Percentiles rank a stretch among this genome's conserved stretches.
phyloP scores from a whole-genome alignment of 306 rosid species.

The Prunus mira region DNA sequence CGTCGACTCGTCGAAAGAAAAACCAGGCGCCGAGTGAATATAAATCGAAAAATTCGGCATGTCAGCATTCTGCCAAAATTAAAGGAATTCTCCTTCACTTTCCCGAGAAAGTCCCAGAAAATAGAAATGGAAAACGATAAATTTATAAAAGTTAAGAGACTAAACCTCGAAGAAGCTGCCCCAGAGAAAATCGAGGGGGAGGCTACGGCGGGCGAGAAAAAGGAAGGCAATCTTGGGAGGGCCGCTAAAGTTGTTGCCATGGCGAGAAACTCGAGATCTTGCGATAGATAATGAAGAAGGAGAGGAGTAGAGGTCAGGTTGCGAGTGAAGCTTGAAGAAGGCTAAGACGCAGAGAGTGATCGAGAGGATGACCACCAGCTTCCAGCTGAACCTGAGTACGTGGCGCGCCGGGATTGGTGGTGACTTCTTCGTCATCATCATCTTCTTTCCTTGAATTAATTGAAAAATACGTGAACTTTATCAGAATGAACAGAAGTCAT shows the following conservation, averaged over 20 bases:
- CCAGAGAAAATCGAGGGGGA: slow-evolving; percentile 97
- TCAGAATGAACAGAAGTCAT: background rate
- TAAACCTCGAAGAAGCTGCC: slow-evolving; percentile 76
- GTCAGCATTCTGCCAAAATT: slow-evolving; percentile 24
- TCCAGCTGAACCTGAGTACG: slow-evolving; percentile 46
- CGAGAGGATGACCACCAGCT: slow-evolving; percentile 48
- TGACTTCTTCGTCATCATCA: slow-evolving; percentile 33
- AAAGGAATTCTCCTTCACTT: slow-evolving; percentile 20
- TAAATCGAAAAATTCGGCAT: slow-evolving; percentile 29
- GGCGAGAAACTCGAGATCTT: slow-evolving; percentile 37
- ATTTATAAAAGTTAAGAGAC: background rate
- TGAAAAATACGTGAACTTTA: background rate
- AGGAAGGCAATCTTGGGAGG: slow-evolving; percentile 83
- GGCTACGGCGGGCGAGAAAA: slow-evolving; percentile 70
- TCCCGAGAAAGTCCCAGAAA: slow-evolving; percentile 10
- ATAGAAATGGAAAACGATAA: background rate
- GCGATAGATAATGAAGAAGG: slow-evolving; percentile 13
- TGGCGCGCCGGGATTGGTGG: slow-evolving; percentile 44
- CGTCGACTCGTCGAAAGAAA: slow-evolving; percentile 41
- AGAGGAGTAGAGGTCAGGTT: slow-evolving; percentile 27
- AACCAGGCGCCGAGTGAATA: slow-evolving; percentile 46
- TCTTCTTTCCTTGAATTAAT: slow-evolving; percentile 24
- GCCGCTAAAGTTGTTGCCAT: slow-evolving; percentile 30
- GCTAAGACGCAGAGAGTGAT: slow-evolving; percentile 48
- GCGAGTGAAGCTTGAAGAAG: slow-evolving; percentile 50